Conservation (phyloP, 345 rosid genomes). For the Eucalyptus polybractea region DNA sequence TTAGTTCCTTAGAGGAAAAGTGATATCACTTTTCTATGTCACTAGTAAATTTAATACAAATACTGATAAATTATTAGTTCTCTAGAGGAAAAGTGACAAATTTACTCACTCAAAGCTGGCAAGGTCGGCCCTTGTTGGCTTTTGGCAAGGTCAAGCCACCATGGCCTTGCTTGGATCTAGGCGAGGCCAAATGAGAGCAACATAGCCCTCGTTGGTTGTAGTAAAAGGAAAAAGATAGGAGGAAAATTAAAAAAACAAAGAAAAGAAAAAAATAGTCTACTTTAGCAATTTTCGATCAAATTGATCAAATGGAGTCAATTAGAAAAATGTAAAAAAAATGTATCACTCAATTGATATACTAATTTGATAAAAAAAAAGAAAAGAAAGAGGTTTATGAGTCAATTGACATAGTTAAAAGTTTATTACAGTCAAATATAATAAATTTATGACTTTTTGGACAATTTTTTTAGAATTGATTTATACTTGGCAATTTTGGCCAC, state of each 20-base stretch:
- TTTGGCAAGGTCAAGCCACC: fast-evolving
- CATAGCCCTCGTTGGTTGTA: fast-evolving
- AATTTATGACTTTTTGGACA: fast-evolving
- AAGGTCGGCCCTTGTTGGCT: fast-evolving
- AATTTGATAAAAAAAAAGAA: too few relatives aligned
- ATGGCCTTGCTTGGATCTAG: not conserved
- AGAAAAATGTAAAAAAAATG: fast-evolving
- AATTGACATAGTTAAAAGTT: too few relatives aligned
- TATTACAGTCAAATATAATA: fast-evolving
- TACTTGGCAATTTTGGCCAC: fast-evolving
- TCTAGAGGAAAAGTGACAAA: not conserved
- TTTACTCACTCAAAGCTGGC: fast-evolving
- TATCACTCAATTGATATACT: too few relatives aligned
- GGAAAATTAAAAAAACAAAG: too few relatives aligned
- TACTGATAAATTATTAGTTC: not conserved
- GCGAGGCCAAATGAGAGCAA: fast-evolving
- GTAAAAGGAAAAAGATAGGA: not conserved
- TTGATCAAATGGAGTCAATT: fast-evolving
- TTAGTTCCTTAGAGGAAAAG: fast-evolving
- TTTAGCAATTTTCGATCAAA: fast-evolving
- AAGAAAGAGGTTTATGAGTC: too few relatives aligned
- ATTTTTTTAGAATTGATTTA: too few relatives aligned
- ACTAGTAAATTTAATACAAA: fast-evolving
- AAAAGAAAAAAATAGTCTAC: fast-evolving
- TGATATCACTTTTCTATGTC: not conserved